These are phyloP conservation scores for Nephelium lappaceum DNA, from an alignment of 345 rosid genomes.

Conservation along the genomic window DNA sequence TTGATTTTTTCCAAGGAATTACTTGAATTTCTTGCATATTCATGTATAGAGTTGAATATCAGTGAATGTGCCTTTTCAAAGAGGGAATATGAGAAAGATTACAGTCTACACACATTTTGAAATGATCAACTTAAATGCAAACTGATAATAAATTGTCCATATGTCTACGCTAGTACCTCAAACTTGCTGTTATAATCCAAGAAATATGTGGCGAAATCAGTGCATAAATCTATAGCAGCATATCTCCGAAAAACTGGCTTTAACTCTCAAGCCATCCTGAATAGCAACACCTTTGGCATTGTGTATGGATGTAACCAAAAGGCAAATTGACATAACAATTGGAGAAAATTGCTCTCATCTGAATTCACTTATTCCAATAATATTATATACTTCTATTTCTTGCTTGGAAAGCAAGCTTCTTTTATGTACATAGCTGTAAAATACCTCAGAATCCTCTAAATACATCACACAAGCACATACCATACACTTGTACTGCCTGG, in stretches of 20 bases:
- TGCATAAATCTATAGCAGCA: background rate
- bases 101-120: background rate
- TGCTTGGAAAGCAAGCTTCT: slow-evolving; percentile 25
- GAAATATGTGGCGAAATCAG: background rate
- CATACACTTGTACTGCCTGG: slow-evolving; percentile 37
- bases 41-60: background rate
- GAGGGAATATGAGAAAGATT: background rate
- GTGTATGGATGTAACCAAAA: slow-evolving; percentile 13
- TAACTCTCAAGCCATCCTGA: slow-evolving; percentile 24
- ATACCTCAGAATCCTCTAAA: slow-evolving; percentile 9
- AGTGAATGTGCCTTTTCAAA: background rate
- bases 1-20: background rate
- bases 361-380: slow-evolving; percentile 22
- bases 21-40: background rate
- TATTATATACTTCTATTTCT: slow-evolving; percentile 32
- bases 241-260: slow-evolving; percentile 6
- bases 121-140: background rate
- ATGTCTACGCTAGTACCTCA: background rate
- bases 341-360: background rate
- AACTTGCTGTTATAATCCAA: background rate
- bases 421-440: slow-evolving; percentile 36
- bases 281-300: slow-evolving; percentile 29
- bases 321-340: background rate
- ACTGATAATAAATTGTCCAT: background rate
- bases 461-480: slow-evolving; percentile 47